Evolutionary conservation across 768 basidiomycete genomes (phyloP).

Genomic region (Podaxis sp.): DNA sequence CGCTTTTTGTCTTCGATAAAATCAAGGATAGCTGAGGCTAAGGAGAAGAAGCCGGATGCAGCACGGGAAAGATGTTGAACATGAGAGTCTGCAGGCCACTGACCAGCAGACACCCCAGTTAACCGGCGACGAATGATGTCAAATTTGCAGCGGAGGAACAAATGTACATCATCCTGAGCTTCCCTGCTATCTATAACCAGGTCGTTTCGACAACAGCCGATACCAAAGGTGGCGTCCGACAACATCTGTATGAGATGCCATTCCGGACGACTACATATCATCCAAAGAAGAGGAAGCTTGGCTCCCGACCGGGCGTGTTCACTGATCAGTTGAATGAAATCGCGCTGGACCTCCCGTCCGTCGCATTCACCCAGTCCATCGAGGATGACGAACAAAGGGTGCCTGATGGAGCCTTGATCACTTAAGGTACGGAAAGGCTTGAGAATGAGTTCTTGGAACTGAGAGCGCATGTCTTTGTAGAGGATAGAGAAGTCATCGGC

Average conservation of each 20-base stretch:
- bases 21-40: neutral
- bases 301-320: neutral
- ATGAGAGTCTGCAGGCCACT: neutral
- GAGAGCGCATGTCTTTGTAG: neutral
- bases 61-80: neutral
- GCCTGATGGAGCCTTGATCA: neutral
- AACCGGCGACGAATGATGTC: neutral
- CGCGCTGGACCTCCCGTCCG: neutral
- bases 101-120: neutral
- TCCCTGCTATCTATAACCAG: neutral
- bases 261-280: neutral
- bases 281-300: neutral
- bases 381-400: neutral
- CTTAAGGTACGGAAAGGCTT: neutral
- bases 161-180: neutral
- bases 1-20: neutral
- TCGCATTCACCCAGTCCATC: conserved; percentile 6
- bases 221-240: neutral
- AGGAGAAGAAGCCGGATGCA: neutral
- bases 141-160: neutral
- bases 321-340: neutral
- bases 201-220: neutral
- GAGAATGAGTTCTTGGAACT: conserved; percentile 1
- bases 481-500: neutral
- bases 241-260: neutral